A percentile compares a stretch with the other conserved stretches of the same genome.
Conservation (phyloP, 805 yeast genomes). For the Candida pini region DNA sequence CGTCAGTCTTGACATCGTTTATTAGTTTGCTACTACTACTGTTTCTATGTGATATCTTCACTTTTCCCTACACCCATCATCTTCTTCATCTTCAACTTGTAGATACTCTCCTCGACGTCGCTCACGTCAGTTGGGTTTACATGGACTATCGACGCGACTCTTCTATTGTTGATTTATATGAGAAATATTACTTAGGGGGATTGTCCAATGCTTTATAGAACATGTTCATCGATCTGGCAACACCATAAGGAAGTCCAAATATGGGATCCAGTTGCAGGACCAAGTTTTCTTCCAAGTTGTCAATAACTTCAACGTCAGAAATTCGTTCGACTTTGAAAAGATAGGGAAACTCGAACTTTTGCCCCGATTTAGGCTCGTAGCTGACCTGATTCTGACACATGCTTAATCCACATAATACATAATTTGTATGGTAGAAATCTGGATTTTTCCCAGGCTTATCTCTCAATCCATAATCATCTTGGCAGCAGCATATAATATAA, state of each 20-base stretch:
- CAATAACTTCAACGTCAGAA: conserved; percentile 13
- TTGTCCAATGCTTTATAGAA: too few species aligned
- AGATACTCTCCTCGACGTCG: too few species aligned
- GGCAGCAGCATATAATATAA: conserved; percentile 76
- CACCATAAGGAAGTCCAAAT: conserved; percentile 48
- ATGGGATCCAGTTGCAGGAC: conserved; percentile 46
- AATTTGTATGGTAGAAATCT: conserved; percentile 90
- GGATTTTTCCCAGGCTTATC: conserved; percentile 83
- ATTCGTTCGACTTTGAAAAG: conserved; percentile 23
- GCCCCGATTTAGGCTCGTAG: conserved; percentile 11
- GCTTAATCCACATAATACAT: conserved; percentile 72
- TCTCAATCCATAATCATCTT: conserved; percentile 57
- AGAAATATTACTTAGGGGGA: too few species aligned
- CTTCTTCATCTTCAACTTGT: too few species aligned
- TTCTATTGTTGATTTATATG: too few species aligned
- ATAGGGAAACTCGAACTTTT: conserved; percentile 20
- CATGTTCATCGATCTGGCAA: conserved; percentile 17
- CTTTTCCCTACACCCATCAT: too few species aligned
- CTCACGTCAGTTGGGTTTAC: too few species aligned
- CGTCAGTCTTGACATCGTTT: conserved; percentile 16
- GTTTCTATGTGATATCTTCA: too few species aligned
- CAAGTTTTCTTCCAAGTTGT: conserved; percentile 12
- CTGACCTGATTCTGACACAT: conserved; percentile 42
- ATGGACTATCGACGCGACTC: too few species aligned
- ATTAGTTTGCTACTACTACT: too few species aligned